These are phyloP conservation scores for Neltuma alba DNA, from an alignment of 306 rosid species.

Conservation along the genomic window DNA sequence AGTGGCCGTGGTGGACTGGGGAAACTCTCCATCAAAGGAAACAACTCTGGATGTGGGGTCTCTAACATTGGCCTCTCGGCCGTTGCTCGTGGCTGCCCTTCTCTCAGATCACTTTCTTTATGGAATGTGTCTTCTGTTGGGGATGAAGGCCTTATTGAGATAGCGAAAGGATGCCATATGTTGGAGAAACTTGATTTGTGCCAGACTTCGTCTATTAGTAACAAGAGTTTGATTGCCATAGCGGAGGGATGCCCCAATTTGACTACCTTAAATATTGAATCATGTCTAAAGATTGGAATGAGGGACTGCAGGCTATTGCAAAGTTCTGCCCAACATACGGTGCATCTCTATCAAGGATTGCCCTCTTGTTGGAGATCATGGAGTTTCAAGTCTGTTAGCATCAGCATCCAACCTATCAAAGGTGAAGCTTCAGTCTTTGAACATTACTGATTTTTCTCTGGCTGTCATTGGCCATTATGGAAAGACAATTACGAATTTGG, in stretches of 20 bases:
- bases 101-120: conserved; percentile 71
- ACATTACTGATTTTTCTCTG: conserved; percentile 85
- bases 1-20: conserved; percentile 88
- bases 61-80: conserved; percentile 73
- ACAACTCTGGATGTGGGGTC: conserved; percentile 66
- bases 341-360: conserved; percentile 75
- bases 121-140: conserved; percentile 75
- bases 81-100: conserved; percentile 78
- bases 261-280: conserved; percentile 70
- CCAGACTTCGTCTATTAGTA: conserved; percentile 66
- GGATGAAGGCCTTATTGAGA: conserved; percentile 68
- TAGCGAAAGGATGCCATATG: conserved; percentile 79
- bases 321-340: conserved; percentile 65
- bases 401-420: conserved; percentile 61
- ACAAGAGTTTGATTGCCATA: conserved; percentile 77
- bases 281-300: conserved; percentile 79
- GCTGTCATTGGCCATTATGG: conserved; percentile 95
- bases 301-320: conserved; percentile 84
- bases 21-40: conserved; percentile 76
- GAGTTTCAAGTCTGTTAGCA: conserved; percentile 76
- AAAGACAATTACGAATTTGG: conserved; percentile 60
- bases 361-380: conserved; percentile 86
- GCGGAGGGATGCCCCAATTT: conserved; percentile 86
- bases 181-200: conserved; percentile 84
- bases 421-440: conserved; percentile 83